Conservation (phyloP, 2,329 filamentous ascomycete species). For the Cladophialophora yegresii region DNA sequence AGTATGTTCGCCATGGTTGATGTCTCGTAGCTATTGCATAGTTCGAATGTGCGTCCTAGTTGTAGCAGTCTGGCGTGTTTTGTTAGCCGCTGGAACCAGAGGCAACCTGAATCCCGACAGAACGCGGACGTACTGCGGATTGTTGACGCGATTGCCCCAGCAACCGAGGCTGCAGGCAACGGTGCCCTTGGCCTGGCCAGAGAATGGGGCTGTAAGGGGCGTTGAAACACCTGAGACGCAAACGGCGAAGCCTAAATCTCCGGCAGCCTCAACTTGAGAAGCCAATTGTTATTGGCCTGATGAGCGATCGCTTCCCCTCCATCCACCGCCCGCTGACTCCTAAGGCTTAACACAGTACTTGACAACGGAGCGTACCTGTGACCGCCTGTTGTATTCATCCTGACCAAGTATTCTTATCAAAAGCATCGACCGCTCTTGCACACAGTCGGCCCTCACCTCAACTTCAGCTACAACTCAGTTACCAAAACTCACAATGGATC, state of each 20-base stretch:
- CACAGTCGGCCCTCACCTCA: conserved; percentile 3
- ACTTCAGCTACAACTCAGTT: background rate
- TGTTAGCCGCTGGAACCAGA: background rate
- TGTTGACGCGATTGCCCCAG: conserved; percentile 40
- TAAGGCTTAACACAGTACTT: conserved; percentile 2
- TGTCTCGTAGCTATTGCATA: conserved; percentile 22
- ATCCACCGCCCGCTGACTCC: conserved; percentile 22
- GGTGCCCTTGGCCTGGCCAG: background rate
- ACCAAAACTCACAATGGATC: conserved; percentile 65
- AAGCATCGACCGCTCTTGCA: background rate
- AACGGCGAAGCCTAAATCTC: conserved; percentile 16
- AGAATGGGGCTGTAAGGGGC: background rate
- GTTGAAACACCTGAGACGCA: conserved; percentile 22
- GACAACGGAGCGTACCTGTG: conserved; percentile 17
- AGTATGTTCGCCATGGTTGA: conserved; percentile 60
- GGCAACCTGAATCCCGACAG: background rate
- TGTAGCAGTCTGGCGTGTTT: background rate
- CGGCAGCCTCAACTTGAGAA: conserved; percentile 16
- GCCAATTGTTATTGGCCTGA: conserved; percentile 20
- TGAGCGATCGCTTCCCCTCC: conserved; percentile 13
- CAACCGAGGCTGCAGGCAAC: conserved; percentile 12
- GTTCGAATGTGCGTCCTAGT: conserved; percentile 13
- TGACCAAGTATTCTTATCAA: conserved; percentile 16
- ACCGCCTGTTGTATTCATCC: conserved; percentile 26
- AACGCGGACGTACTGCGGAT: conserved; percentile 23